Evolutionary conservation across 257 asterid genomes (phyloP).

Genomic region (Euphrasia confusa): DNA sequence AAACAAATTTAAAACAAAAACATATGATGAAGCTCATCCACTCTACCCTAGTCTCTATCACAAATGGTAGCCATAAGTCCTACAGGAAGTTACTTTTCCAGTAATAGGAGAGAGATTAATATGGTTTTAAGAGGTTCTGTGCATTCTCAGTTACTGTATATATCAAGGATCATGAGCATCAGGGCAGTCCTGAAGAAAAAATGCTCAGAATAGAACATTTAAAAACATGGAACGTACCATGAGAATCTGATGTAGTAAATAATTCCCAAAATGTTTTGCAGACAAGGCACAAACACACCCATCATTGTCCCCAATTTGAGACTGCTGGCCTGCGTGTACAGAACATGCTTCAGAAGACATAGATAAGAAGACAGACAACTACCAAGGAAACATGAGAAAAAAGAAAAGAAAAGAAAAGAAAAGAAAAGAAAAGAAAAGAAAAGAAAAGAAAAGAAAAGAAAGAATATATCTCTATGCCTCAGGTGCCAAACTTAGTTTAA

Average conservation of each 20-base stretch:
- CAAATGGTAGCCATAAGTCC: no score
- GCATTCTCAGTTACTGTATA: conserved; percentile 9
- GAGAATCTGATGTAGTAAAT: conserved; percentile 92
- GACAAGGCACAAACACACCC: conserved; percentile 98
- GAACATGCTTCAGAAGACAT: conserved; percentile 26
- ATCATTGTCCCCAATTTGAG: conserved; percentile 87
- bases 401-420: no score
- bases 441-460: background rate
- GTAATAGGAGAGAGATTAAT: background rate
- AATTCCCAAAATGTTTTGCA: conserved; percentile 95
- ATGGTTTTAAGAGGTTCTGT: background rate
- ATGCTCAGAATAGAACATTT: conserved; percentile 7
- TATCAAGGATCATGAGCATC: conserved; percentile 2
- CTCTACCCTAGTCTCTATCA: conserved; percentile 11
- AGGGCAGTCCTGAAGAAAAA: conserved; percentile 15
- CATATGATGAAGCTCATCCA: conserved; percentile 15
- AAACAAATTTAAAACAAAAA: conserved; percentile 5
- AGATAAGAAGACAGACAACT: conserved; percentile 10
- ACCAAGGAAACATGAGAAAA: conserved; percentile 3
- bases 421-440: no score
- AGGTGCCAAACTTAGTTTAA: background rate
- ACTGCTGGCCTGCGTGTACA: conserved; percentile 49
- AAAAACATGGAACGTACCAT: conserved; percentile 49
- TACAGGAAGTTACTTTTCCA: no score
- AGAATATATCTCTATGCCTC: conserved; percentile 1